Percentiles rank a stretch among this genome's conserved stretches.
Conservation (phyloP, 2,329 filamentous ascomycete species). For the Cercospora sesami region DNA sequence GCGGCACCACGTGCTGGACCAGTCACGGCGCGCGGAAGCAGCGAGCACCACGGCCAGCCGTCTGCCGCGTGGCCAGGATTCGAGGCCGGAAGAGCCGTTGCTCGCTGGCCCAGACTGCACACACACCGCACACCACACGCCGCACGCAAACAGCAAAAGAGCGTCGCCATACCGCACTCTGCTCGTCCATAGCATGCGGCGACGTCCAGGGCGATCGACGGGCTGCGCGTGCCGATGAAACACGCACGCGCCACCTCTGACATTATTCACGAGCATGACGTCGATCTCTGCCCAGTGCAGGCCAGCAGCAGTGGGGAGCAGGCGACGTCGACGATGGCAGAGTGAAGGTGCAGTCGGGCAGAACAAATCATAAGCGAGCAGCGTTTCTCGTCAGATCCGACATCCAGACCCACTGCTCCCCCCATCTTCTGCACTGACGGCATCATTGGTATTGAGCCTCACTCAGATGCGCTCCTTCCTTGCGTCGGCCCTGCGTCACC, state of each 20-base stretch:
- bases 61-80: background rate
- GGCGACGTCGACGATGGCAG: background rate
- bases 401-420: no score
- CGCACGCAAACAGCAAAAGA: no score
- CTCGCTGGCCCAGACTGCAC: background rate
- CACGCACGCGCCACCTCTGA: background rate
- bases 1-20: no score
- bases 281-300: background rate
- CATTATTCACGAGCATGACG: background rate
- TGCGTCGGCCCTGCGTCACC: conserved; percentile 3
- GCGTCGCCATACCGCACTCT: no score
- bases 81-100: background rate
- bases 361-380: no score
- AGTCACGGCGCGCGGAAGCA: conserved; percentile 8
- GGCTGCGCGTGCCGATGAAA: background rate
- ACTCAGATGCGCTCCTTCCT: background rate
- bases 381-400: no score
- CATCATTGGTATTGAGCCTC: background rate
- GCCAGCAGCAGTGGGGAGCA: no score
- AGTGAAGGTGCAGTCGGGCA: no score
- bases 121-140: background rate
- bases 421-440: no score
- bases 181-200: background rate
- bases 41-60: background rate
- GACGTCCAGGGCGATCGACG: conserved; percentile 1